These are phyloP conservation scores for Ophiostoma triangulosporum DNA, from an alignment of 2,329 filamentous ascomycete genomes.

Conservation along the genomic window DNA sequence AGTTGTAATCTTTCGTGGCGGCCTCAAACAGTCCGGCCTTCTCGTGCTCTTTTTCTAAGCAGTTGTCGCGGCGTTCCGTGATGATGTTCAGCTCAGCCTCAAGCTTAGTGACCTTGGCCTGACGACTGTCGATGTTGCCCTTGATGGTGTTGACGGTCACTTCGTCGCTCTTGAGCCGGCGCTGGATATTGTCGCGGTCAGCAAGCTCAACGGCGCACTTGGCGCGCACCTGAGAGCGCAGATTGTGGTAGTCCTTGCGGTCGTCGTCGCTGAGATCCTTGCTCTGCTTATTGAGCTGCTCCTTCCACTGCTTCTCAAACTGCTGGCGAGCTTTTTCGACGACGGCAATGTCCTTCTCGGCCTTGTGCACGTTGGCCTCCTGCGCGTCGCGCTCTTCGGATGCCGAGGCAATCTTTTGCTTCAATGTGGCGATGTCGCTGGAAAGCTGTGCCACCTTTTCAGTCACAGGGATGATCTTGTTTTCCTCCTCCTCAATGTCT, in stretches of 20 bases:
- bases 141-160: conserved; percentile 82
- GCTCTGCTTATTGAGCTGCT: conserved; percentile 74
- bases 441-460: conserved; percentile 78
- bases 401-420: conserved; percentile 55
- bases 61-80: conserved; percentile 50
- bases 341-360: conserved; percentile 64
- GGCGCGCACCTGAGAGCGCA: conserved; percentile 74
- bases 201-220: conserved; percentile 69
- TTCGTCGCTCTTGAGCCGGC: conserved; percentile 81
- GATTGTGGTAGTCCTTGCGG: conserved; percentile 74
- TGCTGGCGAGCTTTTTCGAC: conserved; percentile 84
- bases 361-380: conserved; percentile 51
- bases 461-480: conserved; percentile 74
- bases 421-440: conserved; percentile 54
- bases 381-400: conserved; percentile 66
- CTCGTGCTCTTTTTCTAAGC: conserved; percentile 50
- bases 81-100: conserved; percentile 58
- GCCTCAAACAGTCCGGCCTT: conserved; percentile 64
- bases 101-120: conserved; percentile 60
- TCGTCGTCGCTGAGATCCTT: conserved; percentile 75
- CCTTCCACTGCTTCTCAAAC: conserved; percentile 79
- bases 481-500: conserved; percentile 74
- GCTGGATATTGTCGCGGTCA: conserved; percentile 72
- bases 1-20: conserved; percentile 86
- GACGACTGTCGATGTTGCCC: conserved; percentile 69